phyloP scores from a whole-genome alignment of 441 rosid genomes.

The Pelargonium myrrhifolium region DNA sequence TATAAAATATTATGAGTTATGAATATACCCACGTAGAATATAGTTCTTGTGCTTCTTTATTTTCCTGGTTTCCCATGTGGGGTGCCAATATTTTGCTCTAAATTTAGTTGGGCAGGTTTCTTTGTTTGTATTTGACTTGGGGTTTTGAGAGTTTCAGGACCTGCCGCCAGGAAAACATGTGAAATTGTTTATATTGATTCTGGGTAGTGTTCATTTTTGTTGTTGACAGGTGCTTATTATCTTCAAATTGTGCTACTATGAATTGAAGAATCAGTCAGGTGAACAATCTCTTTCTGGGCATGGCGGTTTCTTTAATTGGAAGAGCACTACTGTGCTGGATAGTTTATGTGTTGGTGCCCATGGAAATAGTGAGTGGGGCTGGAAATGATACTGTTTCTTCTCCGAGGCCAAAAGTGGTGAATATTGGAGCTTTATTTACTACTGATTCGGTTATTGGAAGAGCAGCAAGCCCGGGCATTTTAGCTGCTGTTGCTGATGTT shows the following conservation, averaged over 20 bases:
- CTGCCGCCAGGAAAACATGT: not conserved
- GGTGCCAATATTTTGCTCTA: not conserved
- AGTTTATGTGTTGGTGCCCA: conserved; percentile 32
- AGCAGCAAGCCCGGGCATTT: conserved; percentile 56
- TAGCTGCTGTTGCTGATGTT: conserved; percentile 66
- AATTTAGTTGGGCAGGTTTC: not conserved
- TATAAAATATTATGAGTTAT: not conserved
- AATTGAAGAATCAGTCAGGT: conserved; percentile 17
- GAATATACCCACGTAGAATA: not conserved
- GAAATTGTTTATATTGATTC: not conserved
- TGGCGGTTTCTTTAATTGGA: conserved; percentile 30
- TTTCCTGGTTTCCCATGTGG: not conserved
- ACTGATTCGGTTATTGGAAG: conserved; percentile 64
- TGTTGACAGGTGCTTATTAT: conserved; percentile 15
- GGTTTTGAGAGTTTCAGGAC: not conserved
- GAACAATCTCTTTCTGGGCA: conserved; percentile 20
- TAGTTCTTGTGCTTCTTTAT: not conserved
- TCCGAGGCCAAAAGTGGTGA: conserved; percentile 41
- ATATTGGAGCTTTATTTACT: conserved; percentile 67
- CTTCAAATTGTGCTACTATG: conserved; percentile 17
- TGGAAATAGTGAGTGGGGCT: conserved; percentile 30
- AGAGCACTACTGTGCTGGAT: conserved; percentile 27
- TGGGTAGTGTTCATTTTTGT: conserved; percentile 8
- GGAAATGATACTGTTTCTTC: conserved; percentile 34
- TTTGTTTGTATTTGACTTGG: not conserved